Percentiles rank a stretch among this genome's conserved stretches.
phyloP scores from a whole-genome alignment of 73 alveolate species.

The Stentor roeselii region DNA sequence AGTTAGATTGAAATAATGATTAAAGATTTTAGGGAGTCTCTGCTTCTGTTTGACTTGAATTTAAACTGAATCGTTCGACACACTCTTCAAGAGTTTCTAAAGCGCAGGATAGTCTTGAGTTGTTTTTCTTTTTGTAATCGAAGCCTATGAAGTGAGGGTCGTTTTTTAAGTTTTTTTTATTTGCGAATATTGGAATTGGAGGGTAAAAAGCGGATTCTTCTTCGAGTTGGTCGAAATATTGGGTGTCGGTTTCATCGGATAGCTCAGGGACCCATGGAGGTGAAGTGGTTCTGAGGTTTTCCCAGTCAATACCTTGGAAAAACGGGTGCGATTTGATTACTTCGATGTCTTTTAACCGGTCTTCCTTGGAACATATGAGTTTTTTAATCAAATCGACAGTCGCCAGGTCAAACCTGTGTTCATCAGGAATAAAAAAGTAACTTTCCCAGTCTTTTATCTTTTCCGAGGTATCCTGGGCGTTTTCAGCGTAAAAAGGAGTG shows the following conservation, averaged over 20 bases:
- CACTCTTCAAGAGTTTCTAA: too few relatives aligned
- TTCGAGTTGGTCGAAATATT: not conserved
- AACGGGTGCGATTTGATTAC: conserved; percentile 80
- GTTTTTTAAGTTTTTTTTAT: too few relatives aligned
- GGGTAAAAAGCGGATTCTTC: too few relatives aligned
- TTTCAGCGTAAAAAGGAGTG: conserved; percentile 65
- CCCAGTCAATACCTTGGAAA: conserved; percentile 76
- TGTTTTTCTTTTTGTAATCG: too few relatives aligned
- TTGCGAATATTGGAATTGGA: too few relatives aligned
- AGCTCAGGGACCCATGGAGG: not conserved
- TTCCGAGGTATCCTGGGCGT: conserved; percentile 34
- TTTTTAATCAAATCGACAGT: conserved; percentile 50
- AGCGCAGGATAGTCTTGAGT: too few relatives aligned
- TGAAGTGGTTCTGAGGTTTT: conserved; percentile 51
- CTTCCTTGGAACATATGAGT: conserved; percentile 26
- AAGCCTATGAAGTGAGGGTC: too few relatives aligned
- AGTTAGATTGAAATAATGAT: not conserved
- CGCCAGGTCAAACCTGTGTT: conserved; percentile 50
- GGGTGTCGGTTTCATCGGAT: not conserved
- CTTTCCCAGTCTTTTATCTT: conserved; percentile 40
- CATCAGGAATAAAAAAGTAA: conserved; percentile 54
- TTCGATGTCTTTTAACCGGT: conserved; percentile 64
- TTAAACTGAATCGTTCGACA: too few relatives aligned
- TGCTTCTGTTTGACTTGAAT: too few relatives aligned
- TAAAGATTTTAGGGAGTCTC: too few relatives aligned